Evolutionary conservation across 2,329 filamentous ascomycete species (phyloP), one percentile per base, ranked within the genome.

Genomic region (Alternaria panax): DNA sequence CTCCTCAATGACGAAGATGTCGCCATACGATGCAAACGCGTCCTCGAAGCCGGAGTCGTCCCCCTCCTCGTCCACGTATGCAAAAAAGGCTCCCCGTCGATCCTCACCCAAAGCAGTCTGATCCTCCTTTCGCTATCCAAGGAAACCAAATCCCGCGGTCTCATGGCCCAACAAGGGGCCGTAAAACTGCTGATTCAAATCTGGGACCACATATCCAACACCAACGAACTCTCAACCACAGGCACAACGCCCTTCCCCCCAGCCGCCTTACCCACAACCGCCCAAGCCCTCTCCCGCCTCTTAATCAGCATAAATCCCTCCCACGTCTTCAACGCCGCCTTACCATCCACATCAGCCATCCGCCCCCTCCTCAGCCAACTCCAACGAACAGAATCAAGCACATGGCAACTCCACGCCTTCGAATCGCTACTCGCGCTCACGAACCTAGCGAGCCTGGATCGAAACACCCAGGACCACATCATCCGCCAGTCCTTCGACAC

Each of bases 391-490:
- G 75, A 80, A 7, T 79, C 73, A 24, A 87, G 73, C 7, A 69
- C 70, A 51, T 91, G 97, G 75, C 86, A 98, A 14, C 85, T 99
- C 0, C 93, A 95, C 0, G 89, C 91, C 0, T 99, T 98, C 68
- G 95, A 99, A 78, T 86, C 90, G 0, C 85, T 99, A 8, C 90
- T 98, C 76, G 94, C 95, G 0, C 86, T 99, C 34, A 98, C 95
- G 0, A 99, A 99, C 69, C 86, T 99, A 7, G 95, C 94, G 0
- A 96, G 92, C 0, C 77, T 82, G 50, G 90, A 93, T 53, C 85
- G 90, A 41, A 73, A 80, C 32, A 86, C 88, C 6, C 86, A 89
- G 43, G 83, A 85, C 34, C 82, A 85, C 16, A 93, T 97, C 50
- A 87, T 97, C 34, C 87, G 90, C 9, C 82, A 86, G 4, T 87